phyloP scores from a whole-genome alignment of 495 filamentous ascomycete species.

The Pyrenula massariospora region DNA sequence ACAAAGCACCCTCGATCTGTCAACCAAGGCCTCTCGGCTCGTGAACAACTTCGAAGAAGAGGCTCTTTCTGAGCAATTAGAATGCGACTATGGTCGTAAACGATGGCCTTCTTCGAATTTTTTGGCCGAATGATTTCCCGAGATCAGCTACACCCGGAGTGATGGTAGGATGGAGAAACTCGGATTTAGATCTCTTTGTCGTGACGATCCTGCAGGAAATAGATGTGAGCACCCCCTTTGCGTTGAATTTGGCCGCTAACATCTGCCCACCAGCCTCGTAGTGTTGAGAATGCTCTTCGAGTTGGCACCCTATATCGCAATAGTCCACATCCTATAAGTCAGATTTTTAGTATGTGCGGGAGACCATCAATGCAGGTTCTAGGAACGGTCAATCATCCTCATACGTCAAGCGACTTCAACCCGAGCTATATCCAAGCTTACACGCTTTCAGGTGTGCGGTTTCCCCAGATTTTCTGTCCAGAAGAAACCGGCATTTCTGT shows the following conservation, averaged over 20 bases:
- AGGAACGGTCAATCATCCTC: constrained; percentile 57
- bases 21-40: constrained; percentile 76
- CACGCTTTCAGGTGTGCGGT: constrained; percentile 39
- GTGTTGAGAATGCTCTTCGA: constrained; percentile 79
- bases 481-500: constrained; percentile 47
- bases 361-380: constrained; percentile 75
- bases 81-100: constrained; percentile 73
- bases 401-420: constrained; percentile 41
- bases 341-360: constrained; percentile 77
- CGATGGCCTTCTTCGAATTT: constrained; percentile 92
- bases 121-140: constrained; percentile 87
- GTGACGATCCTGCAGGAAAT: constrained; percentile 82
- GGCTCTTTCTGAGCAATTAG: constrained; percentile 76
- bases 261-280: constrained; percentile 37
- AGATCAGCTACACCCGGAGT: constrained; percentile 64
- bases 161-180: constrained; percentile 93
- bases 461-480: constrained; percentile 64
- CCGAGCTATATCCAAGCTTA: constrained; percentile 60
- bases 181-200: constrained; percentile 78
- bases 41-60: constrained; percentile 86
- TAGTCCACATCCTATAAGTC: constrained; percentile 65
- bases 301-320: constrained; percentile 74
- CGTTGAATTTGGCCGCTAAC: background rate
- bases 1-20: constrained; percentile 72
- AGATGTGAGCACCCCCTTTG: constrained; percentile 46